These are phyloP conservation scores for Hygrophila difformis DNA, from an alignment of 257 asterid species.

Conservation along the genomic window DNA sequence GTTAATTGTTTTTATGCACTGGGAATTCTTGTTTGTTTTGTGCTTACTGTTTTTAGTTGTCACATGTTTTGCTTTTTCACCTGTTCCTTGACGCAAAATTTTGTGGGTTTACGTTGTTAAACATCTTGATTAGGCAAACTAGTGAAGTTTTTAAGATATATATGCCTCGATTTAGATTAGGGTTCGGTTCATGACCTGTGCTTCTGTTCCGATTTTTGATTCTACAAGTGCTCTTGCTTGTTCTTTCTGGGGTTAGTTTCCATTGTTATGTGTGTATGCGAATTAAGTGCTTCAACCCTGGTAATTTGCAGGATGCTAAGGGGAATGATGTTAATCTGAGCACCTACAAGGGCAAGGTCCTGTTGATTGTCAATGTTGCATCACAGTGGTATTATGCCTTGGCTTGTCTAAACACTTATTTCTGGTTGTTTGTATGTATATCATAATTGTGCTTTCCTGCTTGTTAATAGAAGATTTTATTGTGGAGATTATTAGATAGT, in stretches of 20 bases:
- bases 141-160: background rate
- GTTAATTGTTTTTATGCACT: background rate
- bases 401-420: background rate
- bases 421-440: background rate
- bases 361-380: conserved; percentile 85
- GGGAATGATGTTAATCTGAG: conserved; percentile 70
- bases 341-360: conserved; percentile 64
- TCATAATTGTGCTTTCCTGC: background rate
- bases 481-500: too few relatives aligned
- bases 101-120: background rate
- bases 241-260: too few relatives aligned
- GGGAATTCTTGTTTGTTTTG: background rate
- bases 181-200: background rate
- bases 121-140: conserved; percentile 5
- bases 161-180: background rate
- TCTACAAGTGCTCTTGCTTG: too few relatives aligned
- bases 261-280: too few relatives aligned
- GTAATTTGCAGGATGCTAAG: conserved; percentile 67
- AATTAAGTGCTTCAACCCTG: too few relatives aligned
- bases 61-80: background rate
- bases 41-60: background rate
- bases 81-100: background rate
- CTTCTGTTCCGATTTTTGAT: too few relatives aligned
- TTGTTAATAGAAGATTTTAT: background rate
- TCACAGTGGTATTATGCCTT: conserved; percentile 60